Evolutionary conservation across 1,284 basidiomycete species (phyloP), one percentile per base, ranked within the genome.

Genomic region (Blastosporella zonata): DNA sequence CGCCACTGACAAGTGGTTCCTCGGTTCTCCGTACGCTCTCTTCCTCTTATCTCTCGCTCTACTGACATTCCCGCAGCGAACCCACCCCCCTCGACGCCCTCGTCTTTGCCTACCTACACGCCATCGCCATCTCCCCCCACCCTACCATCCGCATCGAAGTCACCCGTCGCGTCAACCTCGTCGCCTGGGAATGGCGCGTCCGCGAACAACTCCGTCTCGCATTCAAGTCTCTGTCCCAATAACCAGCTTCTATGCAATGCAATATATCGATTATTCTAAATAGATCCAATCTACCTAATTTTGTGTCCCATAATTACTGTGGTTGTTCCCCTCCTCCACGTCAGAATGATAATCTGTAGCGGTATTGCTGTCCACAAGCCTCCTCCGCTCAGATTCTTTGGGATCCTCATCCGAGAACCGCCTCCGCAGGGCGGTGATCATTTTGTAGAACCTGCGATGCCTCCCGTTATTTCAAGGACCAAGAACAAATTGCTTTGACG

Each of bases 21-120:
- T 91, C 3, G 82, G 75, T 29, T 90, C 87, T 15, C 67, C 66
- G 89, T 90, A 62, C 51, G 82, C 42, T 15, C 45, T 10, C 49
- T 23, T 47, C n/a, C 29, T 3, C 6, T 23, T 27, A 33, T 8
- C 15, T 33, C 21, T 29, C 7, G 15, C 53, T 41, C 23, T 41
- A 1, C 56, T 42, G 47, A 57, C 35, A n/a, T 6, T 34, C 43
- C 29, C 37, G 35, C 53, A 87, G 87, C 38, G 69, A 71, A 22
- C 84, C 89, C 12, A 91, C 88, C 2, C 77, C 83, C 0, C 75
- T 91, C 9, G 88, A 91, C 61, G 88, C 88, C 1, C 78, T 90
- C 36, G 70, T 78, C 7, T 91, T 90, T 60, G 88, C 89, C 1
- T 90, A 90, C 56, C 69, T 91, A 7, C 82, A 89, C 62, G 72